phyloP scores from a whole-genome alignment of 2,329 filamentous ascomycete species.

The Pyricularia sp. region DNA sequence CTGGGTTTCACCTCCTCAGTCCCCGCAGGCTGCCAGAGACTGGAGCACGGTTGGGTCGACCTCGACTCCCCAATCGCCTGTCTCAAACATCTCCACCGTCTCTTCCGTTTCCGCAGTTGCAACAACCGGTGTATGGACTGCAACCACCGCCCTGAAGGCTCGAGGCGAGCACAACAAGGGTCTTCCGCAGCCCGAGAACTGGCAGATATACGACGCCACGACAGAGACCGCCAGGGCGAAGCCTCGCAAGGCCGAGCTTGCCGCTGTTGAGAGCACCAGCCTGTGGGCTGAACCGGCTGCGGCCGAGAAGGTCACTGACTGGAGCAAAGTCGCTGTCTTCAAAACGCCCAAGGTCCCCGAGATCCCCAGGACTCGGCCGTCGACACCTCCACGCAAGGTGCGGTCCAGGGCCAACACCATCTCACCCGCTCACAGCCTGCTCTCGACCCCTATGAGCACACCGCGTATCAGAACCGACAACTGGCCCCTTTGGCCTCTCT shows the following conservation, averaged over 20 bases:
- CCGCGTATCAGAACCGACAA: background rate
- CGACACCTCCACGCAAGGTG: background rate
- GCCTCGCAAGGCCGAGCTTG: conserved; percentile 16
- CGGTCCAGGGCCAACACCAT: conserved; percentile 1
- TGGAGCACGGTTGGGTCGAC: background rate
- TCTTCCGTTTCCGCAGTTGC: background rate
- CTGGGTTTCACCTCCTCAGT: background rate
- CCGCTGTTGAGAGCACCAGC: conserved; percentile 7
- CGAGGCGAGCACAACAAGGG: conserved; percentile 12
- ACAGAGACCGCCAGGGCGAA: conserved; percentile 16
- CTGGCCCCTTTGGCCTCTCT: background rate
- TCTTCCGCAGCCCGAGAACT: conserved; percentile 25
- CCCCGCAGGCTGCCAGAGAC: background rate
- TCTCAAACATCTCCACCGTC: conserved; percentile 3
- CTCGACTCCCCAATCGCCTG: conserved; percentile 5
- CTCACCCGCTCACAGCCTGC: background rate
- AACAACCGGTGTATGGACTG: background rate
- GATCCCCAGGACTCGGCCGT: background rate
- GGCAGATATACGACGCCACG: conserved; percentile 21
- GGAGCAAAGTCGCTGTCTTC: background rate
- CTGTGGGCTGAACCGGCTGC: conserved; percentile 6
- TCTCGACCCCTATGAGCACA: background rate
- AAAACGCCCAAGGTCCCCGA: background rate
- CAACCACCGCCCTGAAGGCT: background rate
- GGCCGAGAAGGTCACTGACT: background rate